Evolutionary conservation across 805 yeast genomes (phyloP).

Genomic region (Cyberlindnera americana): DNA sequence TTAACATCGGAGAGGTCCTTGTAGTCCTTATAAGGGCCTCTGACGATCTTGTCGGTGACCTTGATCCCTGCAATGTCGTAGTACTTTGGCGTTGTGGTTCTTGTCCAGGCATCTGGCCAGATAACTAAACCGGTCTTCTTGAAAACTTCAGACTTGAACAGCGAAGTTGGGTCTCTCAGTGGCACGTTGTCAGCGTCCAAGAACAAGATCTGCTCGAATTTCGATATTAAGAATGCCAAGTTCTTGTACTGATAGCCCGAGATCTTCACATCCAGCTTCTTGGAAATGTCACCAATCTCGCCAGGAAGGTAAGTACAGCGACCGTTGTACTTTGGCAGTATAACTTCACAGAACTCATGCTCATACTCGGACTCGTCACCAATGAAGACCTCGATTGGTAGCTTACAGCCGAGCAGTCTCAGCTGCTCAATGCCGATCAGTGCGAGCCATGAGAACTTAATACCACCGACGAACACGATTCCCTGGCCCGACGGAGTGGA

Average conservation of each 20-base stretch:
- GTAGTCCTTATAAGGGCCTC: constrained; percentile 32
- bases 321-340: constrained; percentile 58
- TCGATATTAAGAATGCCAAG: constrained; percentile 62
- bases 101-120: constrained; percentile 73
- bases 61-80: constrained; percentile 46
- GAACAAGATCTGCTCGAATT: constrained; percentile 64
- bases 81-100: constrained; percentile 60
- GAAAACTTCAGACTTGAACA: constrained; percentile 44
- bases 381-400: constrained; percentile 71
- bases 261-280: constrained; percentile 42
- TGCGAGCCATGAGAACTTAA: constrained; percentile 67
- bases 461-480: constrained; percentile 72
- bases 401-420: constrained; percentile 54
- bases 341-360: constrained; percentile 54
- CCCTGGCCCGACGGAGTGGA: constrained; percentile 43
- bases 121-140: constrained; percentile 42
- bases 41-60: constrained; percentile 34
- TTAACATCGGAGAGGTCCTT: constrained; percentile 17
- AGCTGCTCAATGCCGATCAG: constrained; percentile 58
- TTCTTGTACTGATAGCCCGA: constrained; percentile 64
- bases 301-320: constrained; percentile 60
- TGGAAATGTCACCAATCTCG: constrained; percentile 49
- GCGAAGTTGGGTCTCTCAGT: constrained; percentile 50
- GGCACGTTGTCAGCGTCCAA: constrained; percentile 75
- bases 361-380: constrained; percentile 66